These are phyloP conservation scores for Berkeleyomyces rouxiae DNA, from an alignment of 2,329 filamentous ascomycete genomes.

Conservation along the genomic window DNA sequence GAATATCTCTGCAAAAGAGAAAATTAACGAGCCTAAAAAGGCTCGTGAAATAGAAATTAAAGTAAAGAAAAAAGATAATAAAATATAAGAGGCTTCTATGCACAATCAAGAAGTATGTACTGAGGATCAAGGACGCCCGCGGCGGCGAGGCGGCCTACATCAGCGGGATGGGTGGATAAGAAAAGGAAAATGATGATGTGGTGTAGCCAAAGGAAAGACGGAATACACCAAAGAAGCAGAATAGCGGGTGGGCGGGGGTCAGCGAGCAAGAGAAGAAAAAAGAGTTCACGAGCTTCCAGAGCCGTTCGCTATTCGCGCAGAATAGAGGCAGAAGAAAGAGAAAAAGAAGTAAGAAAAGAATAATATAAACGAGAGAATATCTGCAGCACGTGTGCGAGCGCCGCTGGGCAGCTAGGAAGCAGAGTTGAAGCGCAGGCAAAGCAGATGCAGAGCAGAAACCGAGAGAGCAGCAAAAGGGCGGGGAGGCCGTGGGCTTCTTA, in stretches of 20 bases:
- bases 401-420: background rate
- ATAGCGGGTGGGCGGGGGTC: background rate
- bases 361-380: constrained; percentile 13
- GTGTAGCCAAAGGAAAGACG: background rate
- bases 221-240: background rate
- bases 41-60: background rate
- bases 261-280: background rate
- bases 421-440: constrained; percentile 1
- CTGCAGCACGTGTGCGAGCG: background rate
- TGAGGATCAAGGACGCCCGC: background rate
- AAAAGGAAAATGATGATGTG: background rate
- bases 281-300: background rate
- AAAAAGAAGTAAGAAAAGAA: background rate
- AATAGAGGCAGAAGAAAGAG: background rate
- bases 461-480: background rate
- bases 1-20: background rate
- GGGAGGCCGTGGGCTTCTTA: constrained; percentile 12
- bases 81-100: background rate
- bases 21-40: background rate
- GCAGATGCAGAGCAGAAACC: constrained; percentile 8
- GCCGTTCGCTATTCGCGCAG: no score
- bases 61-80: background rate
- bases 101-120: background rate
- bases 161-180: background rate
- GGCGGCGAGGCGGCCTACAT: background rate